Evolutionary conservation across 768 basidiomycete genomes (phyloP), one percentile per base, ranked within the genome.

Genomic region (Crassisporium funariophilum): DNA sequence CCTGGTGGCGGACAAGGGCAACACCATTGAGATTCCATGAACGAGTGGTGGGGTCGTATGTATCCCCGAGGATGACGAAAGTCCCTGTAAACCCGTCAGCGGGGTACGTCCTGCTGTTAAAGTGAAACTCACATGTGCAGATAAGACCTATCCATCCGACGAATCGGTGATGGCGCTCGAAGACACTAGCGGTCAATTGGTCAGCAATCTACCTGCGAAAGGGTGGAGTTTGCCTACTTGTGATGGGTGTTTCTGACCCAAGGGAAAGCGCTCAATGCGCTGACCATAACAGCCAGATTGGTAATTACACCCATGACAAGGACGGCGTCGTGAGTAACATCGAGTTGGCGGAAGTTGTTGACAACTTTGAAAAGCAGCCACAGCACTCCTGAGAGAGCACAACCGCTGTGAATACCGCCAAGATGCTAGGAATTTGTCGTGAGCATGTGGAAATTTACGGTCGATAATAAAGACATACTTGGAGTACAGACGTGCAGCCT

Each of bases 161-260:
- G 66, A 90, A 89, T 8, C 88, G 80, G 61, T 91, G 88, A 52
- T 86, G 82, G 41, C 86, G 79, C 63, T 91, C 88, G 54, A 91
- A 91, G 15, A 88, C 78, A 59, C 86, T 89, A 35, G 17, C 29
- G 21, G 21, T 43, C 19, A 29, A 27, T 10, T 27, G 2, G 29
- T 31, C 2, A 17, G 20, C 24, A 39, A 19, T 15, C 2, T 24
- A 24, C 11, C 12, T 51, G 35, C 53, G 27, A 44, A 35, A 23
- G 41, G 35, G 19, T 45, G 13, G 34, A 46, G 39, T 17, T 15
- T n/a, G 46, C 79, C 57, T 61, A 88, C 87, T 89, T 89, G 73
- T 90, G 88, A 54, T 88, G 84, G 9, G 79, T 81, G 56, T 89
- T 89, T 52, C 88, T 76, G 36, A 91, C 78, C 85, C 86, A 88